Conservation (phyloP, 1,139 yeast species). For the Geotrichum restrictum region DNA sequence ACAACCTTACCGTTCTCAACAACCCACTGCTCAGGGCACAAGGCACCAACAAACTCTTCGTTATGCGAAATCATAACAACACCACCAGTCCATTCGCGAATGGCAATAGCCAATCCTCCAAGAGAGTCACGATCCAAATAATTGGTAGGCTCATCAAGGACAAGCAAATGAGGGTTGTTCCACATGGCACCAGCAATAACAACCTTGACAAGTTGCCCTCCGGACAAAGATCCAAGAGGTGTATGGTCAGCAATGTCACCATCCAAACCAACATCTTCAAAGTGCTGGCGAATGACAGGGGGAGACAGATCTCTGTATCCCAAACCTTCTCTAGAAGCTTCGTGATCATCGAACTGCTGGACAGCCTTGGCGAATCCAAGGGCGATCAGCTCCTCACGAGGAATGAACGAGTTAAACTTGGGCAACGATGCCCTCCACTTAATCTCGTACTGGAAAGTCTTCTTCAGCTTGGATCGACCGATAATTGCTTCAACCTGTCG, state of each 20-base stretch:
- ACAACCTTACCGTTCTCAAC: conserved; percentile 89
- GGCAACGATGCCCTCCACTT: conserved; percentile 95
- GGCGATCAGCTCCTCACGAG: conserved; percentile 72
- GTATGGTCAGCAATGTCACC: conserved; percentile 98
- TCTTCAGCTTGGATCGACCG: conserved; percentile 95
- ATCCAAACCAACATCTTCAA: conserved; percentile 94
- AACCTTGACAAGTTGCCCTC: conserved; percentile 97
- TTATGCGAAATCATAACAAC: conserved; percentile 98
- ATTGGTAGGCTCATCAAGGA: conserved; percentile 96
- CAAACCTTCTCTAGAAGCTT: conserved; percentile 96
- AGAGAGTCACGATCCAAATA: conserved; percentile 95
- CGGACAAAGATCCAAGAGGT: conserved; percentile 92
- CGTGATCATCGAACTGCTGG: conserved; percentile 95
- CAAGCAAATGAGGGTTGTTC: conserved; percentile 98
- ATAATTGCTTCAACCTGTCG: conserved; percentile 89
- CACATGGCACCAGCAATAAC: conserved; percentile 99
- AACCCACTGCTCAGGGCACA: conserved; percentile 98
- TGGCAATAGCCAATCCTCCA: conserved; percentile 96
- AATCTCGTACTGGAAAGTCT: conserved; percentile 92
- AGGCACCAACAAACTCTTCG: conserved; percentile 93
- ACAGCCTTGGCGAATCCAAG: conserved; percentile 84
- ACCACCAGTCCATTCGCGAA: conserved; percentile 97
- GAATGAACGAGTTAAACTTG: conserved; percentile 88
- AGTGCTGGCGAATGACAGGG: conserved; percentile 88
- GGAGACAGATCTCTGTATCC: conserved; percentile 94